Percentiles rank a stretch among this genome's conserved stretches.
Evolutionary conservation across 192 early-diverging fungal species (phyloP).

Genomic region (Glomus cerebriforme): DNA sequence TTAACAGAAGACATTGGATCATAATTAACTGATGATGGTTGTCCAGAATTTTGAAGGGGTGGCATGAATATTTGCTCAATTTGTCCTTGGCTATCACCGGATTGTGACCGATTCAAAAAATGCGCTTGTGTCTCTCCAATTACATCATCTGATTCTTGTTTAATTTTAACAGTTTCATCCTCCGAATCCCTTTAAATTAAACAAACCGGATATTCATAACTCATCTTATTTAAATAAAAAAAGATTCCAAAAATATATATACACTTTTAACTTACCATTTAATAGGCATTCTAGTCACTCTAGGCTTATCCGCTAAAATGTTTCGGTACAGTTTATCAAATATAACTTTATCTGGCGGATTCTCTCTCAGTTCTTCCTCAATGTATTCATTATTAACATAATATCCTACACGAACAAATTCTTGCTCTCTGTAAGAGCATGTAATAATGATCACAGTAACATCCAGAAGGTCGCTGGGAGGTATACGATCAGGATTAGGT

Average conservation of each 20-base stretch:
- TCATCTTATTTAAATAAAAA: background rate
- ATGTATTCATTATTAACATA: constrained; percentile 96
- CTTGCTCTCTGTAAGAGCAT: constrained; percentile 85
- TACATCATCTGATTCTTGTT: background rate
- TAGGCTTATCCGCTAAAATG: constrained; percentile 92
- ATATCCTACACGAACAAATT: constrained; percentile 97
- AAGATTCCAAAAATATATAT: background rate
- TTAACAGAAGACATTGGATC: no score
- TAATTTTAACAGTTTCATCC: background rate
- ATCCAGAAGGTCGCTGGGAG: constrained; percentile 79
- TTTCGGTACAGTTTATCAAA: constrained; percentile 80
- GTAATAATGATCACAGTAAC: constrained; percentile 90
- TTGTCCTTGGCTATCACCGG: no score
- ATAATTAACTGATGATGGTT: no score
- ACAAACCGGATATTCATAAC: background rate
- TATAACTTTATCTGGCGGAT: constrained; percentile 71
- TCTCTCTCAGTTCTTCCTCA: constrained; percentile 77
- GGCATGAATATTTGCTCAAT: no score
- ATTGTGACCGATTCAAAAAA: background rate
- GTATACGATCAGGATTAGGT: constrained; percentile 75
- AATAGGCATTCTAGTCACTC: constrained; percentile 86
- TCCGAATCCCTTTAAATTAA: background rate
- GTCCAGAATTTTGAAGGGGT: no score
- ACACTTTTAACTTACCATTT: constrained; percentile 59
- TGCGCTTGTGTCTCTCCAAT: background rate